Percentiles rank a stretch among this genome's conserved stretches.
phyloP scores from a whole-genome alignment of 495 filamentous ascomycete species.

The Terfezia boudieri region DNA sequence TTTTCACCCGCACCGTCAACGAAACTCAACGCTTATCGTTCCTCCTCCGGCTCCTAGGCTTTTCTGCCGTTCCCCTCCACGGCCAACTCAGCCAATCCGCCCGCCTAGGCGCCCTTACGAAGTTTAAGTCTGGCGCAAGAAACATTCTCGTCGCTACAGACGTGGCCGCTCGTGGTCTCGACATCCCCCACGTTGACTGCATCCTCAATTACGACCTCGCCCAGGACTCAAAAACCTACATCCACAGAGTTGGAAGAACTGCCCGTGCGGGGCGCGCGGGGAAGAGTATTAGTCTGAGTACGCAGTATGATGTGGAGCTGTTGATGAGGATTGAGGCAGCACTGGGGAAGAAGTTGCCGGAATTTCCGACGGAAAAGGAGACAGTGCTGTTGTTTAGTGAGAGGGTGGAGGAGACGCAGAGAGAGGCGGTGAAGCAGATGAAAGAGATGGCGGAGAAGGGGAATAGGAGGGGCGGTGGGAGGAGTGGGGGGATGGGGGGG shows the following conservation, averaged over 20 bases:
- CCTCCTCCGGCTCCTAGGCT: constrained; percentile 53
- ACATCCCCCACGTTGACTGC: constrained; percentile 78
- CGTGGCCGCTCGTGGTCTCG: constrained; percentile 80
- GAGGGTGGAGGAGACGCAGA: constrained; percentile 64
- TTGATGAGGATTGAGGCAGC: constrained; percentile 67
- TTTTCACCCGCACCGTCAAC: constrained; percentile 84
- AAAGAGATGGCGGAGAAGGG: constrained; percentile 59
- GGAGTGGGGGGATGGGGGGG: constrained; percentile 10
- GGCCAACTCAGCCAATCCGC: constrained; percentile 70
- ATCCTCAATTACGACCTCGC: constrained; percentile 68
- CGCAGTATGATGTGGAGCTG: constrained; percentile 81
- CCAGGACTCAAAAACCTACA: constrained; percentile 57
- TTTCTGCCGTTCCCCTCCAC: constrained; percentile 76
- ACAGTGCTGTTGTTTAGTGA: constrained; percentile 71
- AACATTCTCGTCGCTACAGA: constrained; percentile 90
- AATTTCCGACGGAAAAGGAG: constrained; percentile 48
- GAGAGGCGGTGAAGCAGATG: constrained; percentile 60
- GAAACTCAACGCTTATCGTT: constrained; percentile 70
- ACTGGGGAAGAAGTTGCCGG: constrained; percentile 48
- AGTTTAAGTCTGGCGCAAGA: constrained; percentile 53
- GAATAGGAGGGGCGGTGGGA: constrained; percentile 34
- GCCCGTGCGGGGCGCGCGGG: constrained; percentile 75
- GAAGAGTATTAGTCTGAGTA: constrained; percentile 58
- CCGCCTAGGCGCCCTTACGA: constrained; percentile 63
- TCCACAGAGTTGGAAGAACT: constrained; percentile 85